Base-by-base conservation (phyloP, 805 yeast genomes). In the Cyberlindnera maritima region DNA sequence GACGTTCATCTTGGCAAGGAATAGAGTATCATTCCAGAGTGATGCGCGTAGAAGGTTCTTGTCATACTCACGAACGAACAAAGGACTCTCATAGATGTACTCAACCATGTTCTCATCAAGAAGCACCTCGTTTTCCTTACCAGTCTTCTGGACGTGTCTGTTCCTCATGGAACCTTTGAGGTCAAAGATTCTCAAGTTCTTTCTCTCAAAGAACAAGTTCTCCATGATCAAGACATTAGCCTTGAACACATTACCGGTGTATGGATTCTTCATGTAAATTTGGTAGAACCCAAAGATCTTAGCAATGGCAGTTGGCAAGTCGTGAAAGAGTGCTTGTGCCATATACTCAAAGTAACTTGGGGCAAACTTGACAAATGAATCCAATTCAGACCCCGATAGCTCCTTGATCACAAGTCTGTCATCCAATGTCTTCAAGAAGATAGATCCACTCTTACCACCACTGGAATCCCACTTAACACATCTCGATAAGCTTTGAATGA, bases 101-200 rank as follows among this genome's bases (percentile, higher is more conserved):
- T 94, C 99, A 50, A 94, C 95, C 99, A 94, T 94, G 61, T 94
- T 94, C 59, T 94, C 99, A 66, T 94, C 99, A 46, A 94, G 68
- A 21, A 94, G 69, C 1, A 94, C 99, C 65, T 94, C 98, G 60
- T 94, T 90, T 52, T 86, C 96, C 60, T 81, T 84, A 7, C 99
- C 99, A 0, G 99, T 95, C 63, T 92, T 96, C 56, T 91, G 85
- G 32, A 92, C 99, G 60, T 92, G 97, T 54, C 99, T 75, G 65
- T 94, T 94, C 52, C 99, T 74, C 98, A 94, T 94, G 0, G 98
- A 91, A 0, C 99, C 99, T 65, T 94, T 94, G 65, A 94, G 76
- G 66, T 94, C 99, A 67, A 94, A 94, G 39, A 92, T 90, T 53
- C 97, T 71, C 13, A 88, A 75, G 48, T 91, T 85, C 55, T 84